Base-by-base conservation (phyloP, 2,329 filamentous ascomycete species). In the Parascedosporium putredinis region DNA sequence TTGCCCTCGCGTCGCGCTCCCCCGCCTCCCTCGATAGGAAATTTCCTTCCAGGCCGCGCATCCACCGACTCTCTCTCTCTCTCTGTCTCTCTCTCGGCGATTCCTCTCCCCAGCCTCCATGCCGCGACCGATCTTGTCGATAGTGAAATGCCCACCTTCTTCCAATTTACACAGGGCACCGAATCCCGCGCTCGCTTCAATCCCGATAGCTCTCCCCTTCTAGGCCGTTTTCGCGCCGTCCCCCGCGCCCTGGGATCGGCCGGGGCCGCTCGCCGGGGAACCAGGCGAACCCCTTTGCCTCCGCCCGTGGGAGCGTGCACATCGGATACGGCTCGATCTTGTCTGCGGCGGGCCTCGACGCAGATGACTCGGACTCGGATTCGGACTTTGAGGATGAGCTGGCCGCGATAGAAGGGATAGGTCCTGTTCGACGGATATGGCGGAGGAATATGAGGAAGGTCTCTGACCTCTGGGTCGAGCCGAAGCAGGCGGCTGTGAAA, bases 221-320 rank as follows among this genome's bases (percentile, higher is more conserved):
- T 84, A 2, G 81, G 81, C 54, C 77, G 81, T 34, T 84, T 81
- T 64, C 78, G 80, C 53, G 81, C 80, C 52, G 78, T 84, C 16
- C 78, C 77, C 66, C 70, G 23, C 40, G 27, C 22, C 62, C 60
- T 45, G 61, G 61, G 10, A 50, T 57, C 38, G 56, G 60, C 42
- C 47, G 49, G 25, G 47, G 55, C 18, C 59, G 59, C 5, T 42
- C 38, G 23, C 59, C 60, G 34, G 57, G 59, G 34, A 64, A 61
- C 53, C 67, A 67, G 56, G 52, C 29, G 10, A 27, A 31, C 22
- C 31, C 34, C 2, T 20, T 42, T 7, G 38, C 49, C 5, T 47
- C 49, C 50, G 61, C 65, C 45, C 64, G 75, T 16, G 74, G 74
- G 24, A 78, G 76, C 57, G 74, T 78, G 27, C 74, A 79, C 55